Percentiles rank a stretch among this genome's conserved stretches.
phyloP scores from a whole-genome alignment of 139 green algal species.

The Prasinococcaceae sp. region DNA sequence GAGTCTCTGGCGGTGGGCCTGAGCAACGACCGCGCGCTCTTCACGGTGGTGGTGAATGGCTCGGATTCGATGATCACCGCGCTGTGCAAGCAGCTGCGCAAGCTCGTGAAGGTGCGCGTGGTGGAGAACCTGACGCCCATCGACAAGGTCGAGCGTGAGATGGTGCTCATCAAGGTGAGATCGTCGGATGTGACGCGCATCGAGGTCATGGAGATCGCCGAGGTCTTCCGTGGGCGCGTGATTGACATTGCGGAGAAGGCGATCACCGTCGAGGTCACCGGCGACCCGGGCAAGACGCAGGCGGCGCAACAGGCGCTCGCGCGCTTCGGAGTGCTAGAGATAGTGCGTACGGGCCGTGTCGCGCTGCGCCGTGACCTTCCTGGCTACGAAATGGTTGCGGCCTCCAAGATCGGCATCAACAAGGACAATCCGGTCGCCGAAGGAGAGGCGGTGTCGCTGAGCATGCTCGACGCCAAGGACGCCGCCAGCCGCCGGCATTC shows the following conservation, averaged over 20 bases:
- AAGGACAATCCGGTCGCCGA: constrained; percentile 1
- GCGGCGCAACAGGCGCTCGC: constrained; percentile 23
- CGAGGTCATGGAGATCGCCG: constrained; percentile 76
- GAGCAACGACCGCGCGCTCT: constrained; percentile 84
- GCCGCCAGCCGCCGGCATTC: too few species aligned
- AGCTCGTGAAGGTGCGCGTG: constrained; percentile 43
- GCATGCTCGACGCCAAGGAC: not conserved
- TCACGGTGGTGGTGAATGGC: constrained; percentile 84
- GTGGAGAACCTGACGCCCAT: constrained; percentile 85
- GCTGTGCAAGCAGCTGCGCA: constrained; percentile 4
- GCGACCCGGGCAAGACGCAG: constrained; percentile 77
- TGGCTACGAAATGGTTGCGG: not conserved
- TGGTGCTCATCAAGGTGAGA: constrained; percentile 81
- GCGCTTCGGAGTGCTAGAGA: constrained; percentile 38
- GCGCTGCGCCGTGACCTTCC: too few species aligned
- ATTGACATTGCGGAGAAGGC: constrained; percentile 53
- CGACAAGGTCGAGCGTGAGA: constrained; percentile 71
- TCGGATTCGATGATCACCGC: constrained; percentile 22
- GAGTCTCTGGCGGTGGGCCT: constrained; percentile 88
- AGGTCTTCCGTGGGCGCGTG: constrained; percentile 82
- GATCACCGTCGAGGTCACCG: constrained; percentile 42
- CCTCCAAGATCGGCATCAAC: constrained; percentile 2
- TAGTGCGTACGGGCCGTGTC: constrained; percentile 84
- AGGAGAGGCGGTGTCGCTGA: not conserved
- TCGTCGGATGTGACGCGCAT: constrained; percentile 24